phyloP scores from a whole-genome alignment of 768 basidiomycete genomes.

The Leccinum obscurum region DNA sequence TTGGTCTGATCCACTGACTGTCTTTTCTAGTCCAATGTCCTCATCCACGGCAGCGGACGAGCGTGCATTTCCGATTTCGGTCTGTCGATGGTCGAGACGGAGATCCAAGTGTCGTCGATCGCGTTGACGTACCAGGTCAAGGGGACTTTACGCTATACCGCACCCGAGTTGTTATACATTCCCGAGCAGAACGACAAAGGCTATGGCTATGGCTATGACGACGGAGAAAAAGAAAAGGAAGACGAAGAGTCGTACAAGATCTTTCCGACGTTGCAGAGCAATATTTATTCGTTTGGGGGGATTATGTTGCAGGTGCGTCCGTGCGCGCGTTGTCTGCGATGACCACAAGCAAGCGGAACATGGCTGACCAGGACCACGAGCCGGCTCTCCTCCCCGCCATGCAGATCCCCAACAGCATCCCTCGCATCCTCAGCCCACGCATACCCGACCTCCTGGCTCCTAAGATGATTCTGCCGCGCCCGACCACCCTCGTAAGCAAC shows the following conservation, averaged over 20 bases:
- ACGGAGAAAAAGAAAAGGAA: neutral
- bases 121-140: constrained; percentile 31
- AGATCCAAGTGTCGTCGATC: constrained; percentile 34
- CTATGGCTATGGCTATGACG: neutral
- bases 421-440: constrained; percentile 67
- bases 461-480: constrained; percentile 54
- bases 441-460: constrained; percentile 56
- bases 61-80: constrained; percentile 50
- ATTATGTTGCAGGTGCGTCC: constrained; percentile 27
- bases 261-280: constrained; percentile 30
- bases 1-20: neutral
- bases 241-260: neutral
- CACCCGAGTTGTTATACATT: constrained; percentile 38
- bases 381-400: constrained; percentile 44
- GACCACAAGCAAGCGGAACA: neutral
- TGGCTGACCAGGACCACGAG: constrained; percentile 64
- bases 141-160: constrained; percentile 53
- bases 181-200: neutral
- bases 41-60: constrained; percentile 42
- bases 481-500: constrained; percentile 58
- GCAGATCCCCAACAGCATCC: constrained; percentile 62
- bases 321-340: neutral
- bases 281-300: constrained; percentile 37
- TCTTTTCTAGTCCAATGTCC: constrained; percentile 41
- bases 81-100: constrained; percentile 40